Evolutionary conservation across 352 stramenopile species (phyloP), one percentile per base, ranked within the genome.

Genomic region (Plasmopara viticola): DNA sequence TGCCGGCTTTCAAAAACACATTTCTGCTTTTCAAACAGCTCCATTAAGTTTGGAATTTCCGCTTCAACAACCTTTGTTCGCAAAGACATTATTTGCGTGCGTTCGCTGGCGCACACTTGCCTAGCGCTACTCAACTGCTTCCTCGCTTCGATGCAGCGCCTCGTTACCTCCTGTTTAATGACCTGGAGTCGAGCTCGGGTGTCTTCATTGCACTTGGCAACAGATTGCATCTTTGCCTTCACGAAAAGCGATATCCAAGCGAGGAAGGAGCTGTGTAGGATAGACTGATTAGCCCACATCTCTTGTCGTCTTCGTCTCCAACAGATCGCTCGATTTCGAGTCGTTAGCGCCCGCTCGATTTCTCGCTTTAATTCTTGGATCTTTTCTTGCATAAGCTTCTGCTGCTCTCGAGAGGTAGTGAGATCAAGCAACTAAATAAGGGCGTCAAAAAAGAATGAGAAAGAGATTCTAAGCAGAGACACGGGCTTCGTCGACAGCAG

Each of bases 231-330:
- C 9, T 30, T 48, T n/a, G 17, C 41, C 28, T 67, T 41, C 14
- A 68, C 18, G 13, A 18, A 42, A 20, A 48, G 28, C 14, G 47
- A 47, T 18, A 57, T 69, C 67, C 67, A 77, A 15, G 25, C 43
- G n/a, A 77, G 14, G 41, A 80, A 72, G 10, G 58, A 8, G 8
- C 39, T n/a, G 7, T 41, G 34, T 25, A 41, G 41, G 18, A 61
- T 31, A 7, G 42, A 31, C 2, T 10, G 47, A 29, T 47, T 53
- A 10, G 42, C 48, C 41, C 46, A 33, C 6, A 34, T 44, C 6
- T 70, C 59, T 4, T 64, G 45, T 15, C 52, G 45, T 8, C 43
- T 48, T 41, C 57, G 61, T 51, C 53, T 62, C 69, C 69, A 83
- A 2, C 40, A 31, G 5, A 83, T 31, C 30, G 51, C 59, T 37